Base-by-base conservation (phyloP, 306 rosid genomes). In the Castanospermum australe region DNA sequence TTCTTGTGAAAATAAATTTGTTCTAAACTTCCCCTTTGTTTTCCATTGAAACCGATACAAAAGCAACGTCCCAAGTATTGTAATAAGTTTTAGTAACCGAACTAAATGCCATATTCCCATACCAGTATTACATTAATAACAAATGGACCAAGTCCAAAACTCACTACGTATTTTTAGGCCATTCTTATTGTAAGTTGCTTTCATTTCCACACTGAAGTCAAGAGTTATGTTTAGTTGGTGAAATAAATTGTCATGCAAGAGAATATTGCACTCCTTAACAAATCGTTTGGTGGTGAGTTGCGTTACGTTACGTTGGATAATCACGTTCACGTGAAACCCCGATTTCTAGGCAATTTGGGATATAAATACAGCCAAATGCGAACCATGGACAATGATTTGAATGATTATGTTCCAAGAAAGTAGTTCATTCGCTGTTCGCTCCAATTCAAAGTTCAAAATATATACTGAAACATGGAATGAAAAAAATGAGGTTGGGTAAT, bases 201-300 rank as follows among this genome's bases (percentile, higher is more conserved):
- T 56, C 24, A 56, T 22, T 24, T 11, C 63, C 63, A 22, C 24
- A 56, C 35, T 56, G n/a, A 10, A 33, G n/a, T 42, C 57, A 8
- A 17, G 8, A 7, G 5, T 0, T 2, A 13, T 28, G 2, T 24
- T 24, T 22, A 67, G 76, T 33, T 71, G 76, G 75, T 67, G 60
- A 41, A 67, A 25, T 67, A 67, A 67, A 25, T 67, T 30, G 82
- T 22, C 9, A 59, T 15, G 65, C 77, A 56, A 69, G 42, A 47
- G 52, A 59, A 69, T 57, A 45, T 59, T 44, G 36, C 64, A 57
- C 55, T 79, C 28, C 41, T 71, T 10, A 22, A 69, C 38, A 38
- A 71, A 21, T 14, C 3, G 73, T 44, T 79, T 45, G 92, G 88
- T 83, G 56, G 71, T 11, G 32, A 47, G 84, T 75, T 70, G 54